Evolutionary conservation across 2,329 filamentous ascomycete species (phyloP).

Genomic region (Pyricularia sp.): DNA sequence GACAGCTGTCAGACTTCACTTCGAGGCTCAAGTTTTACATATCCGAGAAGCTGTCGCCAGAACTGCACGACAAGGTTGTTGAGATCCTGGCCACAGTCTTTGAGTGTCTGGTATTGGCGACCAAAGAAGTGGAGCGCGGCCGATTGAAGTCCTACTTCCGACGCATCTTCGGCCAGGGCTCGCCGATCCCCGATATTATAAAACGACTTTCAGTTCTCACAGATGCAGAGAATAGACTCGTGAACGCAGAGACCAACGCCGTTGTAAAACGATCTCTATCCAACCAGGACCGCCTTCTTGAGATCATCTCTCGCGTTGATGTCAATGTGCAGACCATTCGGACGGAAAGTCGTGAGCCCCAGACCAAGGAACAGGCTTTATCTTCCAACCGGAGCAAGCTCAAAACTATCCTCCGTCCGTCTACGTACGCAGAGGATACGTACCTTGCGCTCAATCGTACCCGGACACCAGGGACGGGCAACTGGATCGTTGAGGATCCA

Average conservation of each 20-base stretch:
- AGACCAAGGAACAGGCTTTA: slow-evolving; percentile 2
- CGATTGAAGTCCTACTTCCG: slow-evolving; percentile 1
- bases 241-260: slow-evolving; percentile 2
- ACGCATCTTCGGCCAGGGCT: background rate
- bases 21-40: slow-evolving; percentile 3
- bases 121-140: slow-evolving; percentile 1
- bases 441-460: slow-evolving; percentile 2
- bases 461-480: background rate
- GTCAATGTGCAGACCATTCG: slow-evolving; percentile 3
- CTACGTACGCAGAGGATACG: slow-evolving; percentile 1
- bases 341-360: background rate
- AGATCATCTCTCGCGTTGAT: slow-evolving; percentile 1
- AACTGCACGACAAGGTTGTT: slow-evolving; percentile 2
- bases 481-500: slow-evolving; percentile 3
- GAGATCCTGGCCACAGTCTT: slow-evolving; percentile 4
- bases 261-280: slow-evolving; percentile 1
- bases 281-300: slow-evolving; percentile 1
- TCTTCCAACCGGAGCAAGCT: slow-evolving; percentile 1
- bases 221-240: background rate
- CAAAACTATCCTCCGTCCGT: slow-evolving; percentile 1
- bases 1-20: slow-evolving; percentile 1
- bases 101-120: background rate
- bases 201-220: background rate
- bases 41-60: background rate
- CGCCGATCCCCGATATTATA: background rate